Conservation (phyloP, 306 rosid genomes). For the Abrus precatorius region DNA sequence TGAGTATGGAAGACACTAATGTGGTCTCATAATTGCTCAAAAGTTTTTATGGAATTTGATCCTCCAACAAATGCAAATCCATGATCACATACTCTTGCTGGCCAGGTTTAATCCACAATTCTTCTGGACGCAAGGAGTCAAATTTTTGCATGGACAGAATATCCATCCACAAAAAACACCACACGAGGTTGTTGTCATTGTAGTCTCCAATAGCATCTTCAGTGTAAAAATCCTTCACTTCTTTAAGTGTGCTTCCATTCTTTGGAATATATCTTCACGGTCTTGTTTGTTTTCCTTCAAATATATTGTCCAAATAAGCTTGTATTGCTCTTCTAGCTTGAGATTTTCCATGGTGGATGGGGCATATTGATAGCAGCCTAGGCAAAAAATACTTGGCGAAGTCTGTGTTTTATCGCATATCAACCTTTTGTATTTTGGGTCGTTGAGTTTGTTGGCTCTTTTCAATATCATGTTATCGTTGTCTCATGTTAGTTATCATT, state of each 20-base stretch:
- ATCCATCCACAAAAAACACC: background rate
- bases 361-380: background rate
- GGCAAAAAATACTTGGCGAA: background rate
- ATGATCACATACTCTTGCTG: background rate
- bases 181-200: background rate
- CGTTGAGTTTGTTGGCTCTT: background rate
- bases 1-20: too few relatives aligned
- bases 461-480: background rate
- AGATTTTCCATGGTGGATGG: background rate
- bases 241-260: background rate
- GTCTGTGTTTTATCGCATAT: background rate
- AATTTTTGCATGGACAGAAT: background rate
- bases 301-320: background rate
- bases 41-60: background rate
- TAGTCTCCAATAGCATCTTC: background rate
- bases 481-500: too few relatives aligned
- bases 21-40: background rate
- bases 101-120: background rate
- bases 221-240: background rate
- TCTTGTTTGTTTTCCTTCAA: background rate
- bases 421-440: background rate
- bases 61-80: background rate
- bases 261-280: background rate
- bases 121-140: background rate
- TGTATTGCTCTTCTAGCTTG: background rate